Evolutionary conservation across 2,329 filamentous ascomycete genomes (phyloP).

Genomic region (Ophiocordyceps camponoti-floridani): DNA sequence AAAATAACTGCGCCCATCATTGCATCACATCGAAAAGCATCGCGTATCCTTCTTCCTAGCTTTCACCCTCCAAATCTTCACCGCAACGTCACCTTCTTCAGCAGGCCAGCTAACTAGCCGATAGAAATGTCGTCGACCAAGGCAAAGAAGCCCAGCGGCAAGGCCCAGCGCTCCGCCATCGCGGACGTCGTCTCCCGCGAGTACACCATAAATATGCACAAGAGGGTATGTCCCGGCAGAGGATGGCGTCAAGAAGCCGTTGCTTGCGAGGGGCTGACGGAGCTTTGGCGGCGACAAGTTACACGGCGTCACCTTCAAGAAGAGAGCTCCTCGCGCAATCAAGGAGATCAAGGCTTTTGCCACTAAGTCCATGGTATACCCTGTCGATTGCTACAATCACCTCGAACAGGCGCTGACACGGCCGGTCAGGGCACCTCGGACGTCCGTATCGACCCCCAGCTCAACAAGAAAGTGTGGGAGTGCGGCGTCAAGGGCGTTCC

Average conservation of each 20-base stretch:
- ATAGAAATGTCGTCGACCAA: slow-evolving; percentile 23
- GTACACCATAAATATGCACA: slow-evolving; percentile 99
- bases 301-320: slow-evolving; percentile 98
- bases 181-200: slow-evolving; percentile 98
- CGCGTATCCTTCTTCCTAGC: slow-evolving; percentile 1
- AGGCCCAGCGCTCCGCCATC: slow-evolving; percentile 70
- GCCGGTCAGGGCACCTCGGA: slow-evolving; percentile 68
- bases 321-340: slow-evolving; percentile 93
- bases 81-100: not conserved
- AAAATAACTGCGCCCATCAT: slow-evolving; percentile 1
- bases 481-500: slow-evolving; percentile 96
- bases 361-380: slow-evolving; percentile 72
- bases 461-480: slow-evolving; percentile 99
- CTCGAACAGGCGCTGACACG: slow-evolving; percentile 5
- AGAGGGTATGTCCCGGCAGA: slow-evolving; percentile 38
- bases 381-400: slow-evolving; percentile 1
- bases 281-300: slow-evolving; percentile 37
- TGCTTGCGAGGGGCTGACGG: slow-evolving; percentile 2
- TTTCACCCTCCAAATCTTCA: not conserved
- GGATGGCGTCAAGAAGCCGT: not conserved
- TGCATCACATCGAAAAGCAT: too few species aligned
- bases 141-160: slow-evolving; percentile 19
- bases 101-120: slow-evolving; percentile 7
- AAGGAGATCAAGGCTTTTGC: slow-evolving; percentile 99
- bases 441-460: slow-evolving; percentile 92